Base-by-base conservation (phyloP, 164 flowering plant genomes). In the Cinnamomum micranthum region DNA sequence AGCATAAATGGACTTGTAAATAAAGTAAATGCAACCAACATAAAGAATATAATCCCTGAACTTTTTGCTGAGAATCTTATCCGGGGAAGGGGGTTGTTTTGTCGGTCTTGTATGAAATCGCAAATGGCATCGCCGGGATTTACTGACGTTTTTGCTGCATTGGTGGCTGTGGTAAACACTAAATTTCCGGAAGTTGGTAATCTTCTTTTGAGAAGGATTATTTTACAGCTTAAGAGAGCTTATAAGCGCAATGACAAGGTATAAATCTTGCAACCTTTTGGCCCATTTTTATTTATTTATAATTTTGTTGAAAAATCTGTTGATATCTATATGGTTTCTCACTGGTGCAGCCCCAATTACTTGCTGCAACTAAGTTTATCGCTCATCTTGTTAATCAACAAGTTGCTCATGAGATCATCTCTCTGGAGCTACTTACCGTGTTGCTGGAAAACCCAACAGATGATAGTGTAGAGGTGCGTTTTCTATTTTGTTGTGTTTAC, bases 351-450 rank as follows among this genome's bases (percentile, higher is more conserved):
- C 98, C 91, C 68, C 95, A 89, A 79, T 80, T 96, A 73, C 82
- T 93, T 31, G 99, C 98, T 63, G 93, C 94, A 3, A 96, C 91
- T 19, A 96, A 94, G 51, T 96, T 93, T 75, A 82, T 96, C 3
- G 99, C 97, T 2, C 99, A 93, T 85, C 87, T 96, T 19, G 99
- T 94, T 23, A 96, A 96, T 80, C 98, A 96, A 82, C 95, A 92
- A 84, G 92, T 96, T 62, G 97, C 93, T 74, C 91, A 93, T 75
- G 99, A 96, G 79, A 88, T 93, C 73, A 85, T 96, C 71, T 97
- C 98, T 52, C 78, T 96, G 75, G 97, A 96, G 79, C 84, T 96
- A 66, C 90, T 96, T n/a, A 90, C 92, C 0, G 78, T 90, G 51
- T 68, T 92, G 76, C 81, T 94, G 76, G 97, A 92, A 72, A 89